phyloP scores from a whole-genome alignment of 768 basidiomycete species.

The Exidia glandulosa region DNA sequence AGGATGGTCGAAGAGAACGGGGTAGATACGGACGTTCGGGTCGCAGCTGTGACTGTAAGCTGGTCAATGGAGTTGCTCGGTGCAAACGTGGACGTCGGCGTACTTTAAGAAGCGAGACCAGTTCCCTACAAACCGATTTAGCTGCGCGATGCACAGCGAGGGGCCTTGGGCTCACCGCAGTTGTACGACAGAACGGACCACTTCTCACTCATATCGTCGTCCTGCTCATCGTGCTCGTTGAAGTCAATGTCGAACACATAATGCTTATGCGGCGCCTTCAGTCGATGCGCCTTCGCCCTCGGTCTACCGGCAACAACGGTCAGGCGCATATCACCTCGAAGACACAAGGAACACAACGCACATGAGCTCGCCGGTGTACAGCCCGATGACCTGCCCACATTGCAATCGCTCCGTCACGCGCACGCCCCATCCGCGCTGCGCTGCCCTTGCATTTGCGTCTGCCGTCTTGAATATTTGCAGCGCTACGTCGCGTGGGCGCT shows the following conservation, averaged over 20 bases:
- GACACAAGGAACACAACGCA: background rate
- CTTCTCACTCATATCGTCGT: conserved; percentile 18
- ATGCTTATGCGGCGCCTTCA: conserved; percentile 25
- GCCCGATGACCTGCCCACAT: conserved; percentile 50
- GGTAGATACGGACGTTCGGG: conserved; percentile 46
- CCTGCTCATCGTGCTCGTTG: conserved; percentile 30
- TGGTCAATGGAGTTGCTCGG: too few relatives aligned
- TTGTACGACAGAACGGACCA: conserved; percentile 48
- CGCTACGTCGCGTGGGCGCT: conserved; percentile 41
- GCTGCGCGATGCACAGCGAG: background rate
- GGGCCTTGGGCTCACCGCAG: conserved; percentile 29
- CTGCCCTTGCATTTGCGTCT: too few relatives aligned
- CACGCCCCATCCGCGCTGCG: conserved; percentile 51
- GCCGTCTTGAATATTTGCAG: conserved; percentile 57
- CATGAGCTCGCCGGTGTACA: conserved; percentile 41
- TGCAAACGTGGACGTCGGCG: too few relatives aligned
- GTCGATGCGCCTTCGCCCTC: conserved; percentile 30
- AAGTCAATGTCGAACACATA: conserved; percentile 60
- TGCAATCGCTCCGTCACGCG: conserved; percentile 31
- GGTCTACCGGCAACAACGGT: conserved; percentile 21
- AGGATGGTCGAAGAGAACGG: conserved; percentile 47
- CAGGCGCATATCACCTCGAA: background rate
- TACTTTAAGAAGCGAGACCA: conserved; percentile 73
- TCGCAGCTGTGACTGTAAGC: conserved; percentile 59
- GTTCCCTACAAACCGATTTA: conserved; percentile 36